Evolutionary conservation across 305 asterid species (phyloP), one percentile per base, ranked within the genome.

Genomic region (Fraxinus paxiana): DNA sequence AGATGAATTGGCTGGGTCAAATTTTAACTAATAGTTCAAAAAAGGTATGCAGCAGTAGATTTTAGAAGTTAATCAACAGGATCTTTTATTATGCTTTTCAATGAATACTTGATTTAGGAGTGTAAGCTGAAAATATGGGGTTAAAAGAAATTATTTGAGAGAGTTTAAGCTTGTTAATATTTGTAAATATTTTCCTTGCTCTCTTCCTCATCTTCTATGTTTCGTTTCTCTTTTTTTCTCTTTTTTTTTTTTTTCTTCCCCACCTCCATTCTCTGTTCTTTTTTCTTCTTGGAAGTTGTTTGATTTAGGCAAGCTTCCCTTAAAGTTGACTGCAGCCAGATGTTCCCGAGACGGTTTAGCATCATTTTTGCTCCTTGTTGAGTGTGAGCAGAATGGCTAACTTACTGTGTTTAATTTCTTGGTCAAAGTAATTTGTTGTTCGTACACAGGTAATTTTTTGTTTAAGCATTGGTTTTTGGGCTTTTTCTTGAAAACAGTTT

Each of bases 251-350:
- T 15, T 13, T 26, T 46, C 43, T 13, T 5, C 26, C 33, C 65
- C 31, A 12, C 73, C 33, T 61, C 46, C 12, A 31, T 69, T 77
- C 43, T 31, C 77, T 61, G 69, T 30, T 83, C 4, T 69, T 84
- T 83, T 77, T 48, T 80, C 41, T 82, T 73, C 83, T 83, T 83
- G 85, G 61, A 84, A 88, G 71, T 78, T 90, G 88, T 79, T 85
- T 90, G 90, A 87, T 80, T 89, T 67, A 90, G 96, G 97, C 82
- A 79, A 88, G 88, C 87, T 88, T 87, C 91, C 85, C 87, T 75
- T 89, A 89, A 84, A 87, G 94, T 85, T 69, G 84, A 87, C 82
- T 80, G 88, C 84, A 84, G 82, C 83, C 88, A 82, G 93, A 85
- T 87, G 92, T 89, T 88, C 89, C 92, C 38, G 86, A 86, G 91